Evolutionary conservation across 768 basidiomycete genomes (phyloP), one percentile per base, ranked within the genome.

Genomic region (Hydnum rufescens): DNA sequence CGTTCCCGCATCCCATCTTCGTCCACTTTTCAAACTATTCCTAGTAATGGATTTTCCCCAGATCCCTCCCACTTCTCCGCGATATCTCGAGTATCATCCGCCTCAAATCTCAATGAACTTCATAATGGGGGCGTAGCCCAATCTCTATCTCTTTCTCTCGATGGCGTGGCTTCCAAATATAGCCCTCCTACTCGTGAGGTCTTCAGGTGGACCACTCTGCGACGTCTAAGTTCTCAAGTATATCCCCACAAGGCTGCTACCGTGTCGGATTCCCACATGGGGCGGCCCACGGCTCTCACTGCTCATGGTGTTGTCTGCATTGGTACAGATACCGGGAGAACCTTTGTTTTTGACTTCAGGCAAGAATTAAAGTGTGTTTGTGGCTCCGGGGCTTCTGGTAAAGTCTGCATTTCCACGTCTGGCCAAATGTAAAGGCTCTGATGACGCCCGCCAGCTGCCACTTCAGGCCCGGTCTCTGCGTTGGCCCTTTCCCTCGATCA

Each of bases 401-500:
- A 49, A 52, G 18, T 4, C 34, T 13, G 4, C 16, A 13, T 22
- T 49, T 13, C 5, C 4, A 18, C 0, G 26, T 55, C n/a, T 34
- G 51, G 16, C 43, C 42, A 52, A 18, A 32, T 3, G 63, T 62
- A 51, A 13, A 13, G 30, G 2, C 16, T 23, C 13, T 43, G 34
- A 5, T 50, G 1, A 58, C 57, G 56, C 60, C 63, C 55, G 54
- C 54, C 64, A 83, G 82, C 70, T 39, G 77, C 69, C 58, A 64
- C 66, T 2, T 66, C 79, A 5, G 87, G 88, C 19, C 65, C 85
- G 13, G 83, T 89, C 4, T 92, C 85, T n/a, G 83, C 92, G 1
- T 65, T 99, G 13, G 80, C 87, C 0, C 68, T 99, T 44, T 95
- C 92, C 5, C 78, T 86, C 59, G 95, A 99, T 62, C 87, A 89